A percentile compares a stretch with the other conserved stretches of the same genome.
Conservation (phyloP, 208 protist species). For the Trypanosoma scelopori region DNA sequence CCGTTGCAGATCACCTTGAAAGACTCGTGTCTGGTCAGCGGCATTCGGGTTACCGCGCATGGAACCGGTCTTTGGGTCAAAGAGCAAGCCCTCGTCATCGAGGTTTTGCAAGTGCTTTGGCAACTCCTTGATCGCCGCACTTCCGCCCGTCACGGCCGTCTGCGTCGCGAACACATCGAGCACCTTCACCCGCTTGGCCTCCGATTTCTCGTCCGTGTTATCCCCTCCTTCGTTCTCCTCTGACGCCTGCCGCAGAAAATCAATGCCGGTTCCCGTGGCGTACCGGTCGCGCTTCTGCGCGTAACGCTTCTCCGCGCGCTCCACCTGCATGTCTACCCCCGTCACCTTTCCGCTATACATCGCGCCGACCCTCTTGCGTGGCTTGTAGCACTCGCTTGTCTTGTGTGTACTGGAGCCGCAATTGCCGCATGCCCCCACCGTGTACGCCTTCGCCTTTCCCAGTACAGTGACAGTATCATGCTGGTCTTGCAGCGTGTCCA, state of each 20-base stretch:
- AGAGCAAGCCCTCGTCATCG: constrained; percentile 62
- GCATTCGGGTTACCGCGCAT: constrained; percentile 89
- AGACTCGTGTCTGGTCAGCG: constrained; percentile 52
- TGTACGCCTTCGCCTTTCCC: constrained; percentile 82
- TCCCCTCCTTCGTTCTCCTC: constrained; percentile 17
- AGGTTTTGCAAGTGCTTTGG: constrained; percentile 89
- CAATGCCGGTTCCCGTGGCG: constrained; percentile 56
- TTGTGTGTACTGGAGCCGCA: constrained; percentile 98
- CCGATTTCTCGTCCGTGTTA: constrained; percentile 9
- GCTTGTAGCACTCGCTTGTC: constrained; percentile 93
- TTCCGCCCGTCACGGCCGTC: constrained; percentile 59
- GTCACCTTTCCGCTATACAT: constrained; percentile 70
- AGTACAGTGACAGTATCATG: constrained; percentile 39
- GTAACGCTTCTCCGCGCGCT: constrained; percentile 36
- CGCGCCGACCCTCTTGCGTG: constrained; percentile 73
- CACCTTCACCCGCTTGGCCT: background rate
- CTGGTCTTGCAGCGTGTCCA: constrained; percentile 41
- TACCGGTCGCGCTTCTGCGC: constrained; percentile 78
- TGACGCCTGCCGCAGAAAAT: constrained; percentile 43
- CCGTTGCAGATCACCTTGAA: constrained; percentile 77
- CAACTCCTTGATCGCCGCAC: constrained; percentile 73
- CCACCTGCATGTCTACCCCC: constrained; percentile 47
- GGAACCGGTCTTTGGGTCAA: constrained; percentile 83
- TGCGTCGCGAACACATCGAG: constrained; percentile 50
- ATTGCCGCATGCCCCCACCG: constrained; percentile 98